Evolutionary conservation across 2,329 filamentous ascomycete genomes (phyloP).

Genomic region (Rutstroemia sp.): DNA sequence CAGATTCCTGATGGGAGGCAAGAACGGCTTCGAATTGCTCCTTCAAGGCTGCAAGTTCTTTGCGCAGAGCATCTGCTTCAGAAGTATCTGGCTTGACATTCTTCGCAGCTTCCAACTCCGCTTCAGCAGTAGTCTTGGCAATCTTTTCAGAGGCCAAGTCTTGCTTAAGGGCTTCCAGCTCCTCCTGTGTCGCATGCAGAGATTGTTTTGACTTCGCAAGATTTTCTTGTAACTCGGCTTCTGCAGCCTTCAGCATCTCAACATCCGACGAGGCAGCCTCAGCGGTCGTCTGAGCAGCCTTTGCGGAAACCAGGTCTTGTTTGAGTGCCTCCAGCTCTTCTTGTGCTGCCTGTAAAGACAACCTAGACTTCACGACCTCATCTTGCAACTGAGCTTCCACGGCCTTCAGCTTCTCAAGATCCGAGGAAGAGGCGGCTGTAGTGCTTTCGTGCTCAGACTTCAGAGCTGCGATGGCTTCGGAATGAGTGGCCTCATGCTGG

Average conservation of each 20-base stretch:
- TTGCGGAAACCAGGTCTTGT: constrained; percentile 33
- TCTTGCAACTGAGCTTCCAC: constrained; percentile 34
- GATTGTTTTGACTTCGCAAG: constrained; percentile 38
- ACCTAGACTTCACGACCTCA: constrained; percentile 40
- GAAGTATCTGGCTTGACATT: constrained; percentile 49
- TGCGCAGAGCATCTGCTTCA: constrained; percentile 44
- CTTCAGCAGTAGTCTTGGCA: constrained; percentile 37
- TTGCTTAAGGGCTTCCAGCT: constrained; percentile 13
- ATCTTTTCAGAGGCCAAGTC: constrained; percentile 34
- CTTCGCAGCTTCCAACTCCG: constrained; percentile 51
- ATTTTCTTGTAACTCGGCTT: constrained; percentile 37
- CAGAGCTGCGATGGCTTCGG: constrained; percentile 34
- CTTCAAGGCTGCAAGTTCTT: constrained; percentile 42
- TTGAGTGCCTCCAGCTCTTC: constrained; percentile 24
- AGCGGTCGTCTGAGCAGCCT: constrained; percentile 35
- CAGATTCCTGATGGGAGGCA: constrained; percentile 29
- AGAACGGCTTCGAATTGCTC: constrained; percentile 40
- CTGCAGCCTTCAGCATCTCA: constrained; percentile 28
- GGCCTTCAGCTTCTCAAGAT: constrained; percentile 26
- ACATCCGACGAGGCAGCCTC: constrained; percentile 31
- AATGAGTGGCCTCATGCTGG: constrained; percentile 38
- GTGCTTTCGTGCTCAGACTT: constrained; percentile 40
- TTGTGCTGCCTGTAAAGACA: constrained; percentile 22
- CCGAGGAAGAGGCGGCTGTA: constrained; percentile 14
- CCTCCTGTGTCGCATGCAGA: constrained; percentile 30